Conservation (phyloP, 148 eudicot genomes). For the Camellia granthamiana region DNA sequence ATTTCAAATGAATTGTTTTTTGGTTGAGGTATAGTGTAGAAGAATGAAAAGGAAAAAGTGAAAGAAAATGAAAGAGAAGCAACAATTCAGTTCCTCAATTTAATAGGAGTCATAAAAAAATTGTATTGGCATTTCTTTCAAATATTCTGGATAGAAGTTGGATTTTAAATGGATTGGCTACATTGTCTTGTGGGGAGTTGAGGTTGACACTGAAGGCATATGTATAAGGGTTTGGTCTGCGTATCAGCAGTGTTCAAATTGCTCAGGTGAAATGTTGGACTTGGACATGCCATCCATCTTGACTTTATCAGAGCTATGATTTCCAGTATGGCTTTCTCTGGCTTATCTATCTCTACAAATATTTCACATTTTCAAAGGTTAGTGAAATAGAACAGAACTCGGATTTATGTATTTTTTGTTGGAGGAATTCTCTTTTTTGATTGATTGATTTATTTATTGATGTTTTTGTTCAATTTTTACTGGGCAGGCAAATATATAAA, state of each 20-base stretch:
- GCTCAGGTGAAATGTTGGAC: not conserved
- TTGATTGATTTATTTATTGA: no score
- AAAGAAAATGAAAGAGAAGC: not conserved
- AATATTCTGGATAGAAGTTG: not conserved
- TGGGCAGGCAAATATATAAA: no score
- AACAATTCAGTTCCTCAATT: not conserved
- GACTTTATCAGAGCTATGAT: no score
- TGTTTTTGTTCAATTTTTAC: no score
- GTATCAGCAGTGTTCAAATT: not conserved
- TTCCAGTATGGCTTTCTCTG: no score
- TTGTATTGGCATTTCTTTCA: not conserved
- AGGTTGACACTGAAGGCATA: constrained; percentile 7
- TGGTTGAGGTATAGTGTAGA: not conserved
- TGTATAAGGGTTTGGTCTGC: not conserved
- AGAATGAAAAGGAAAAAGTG: not conserved
- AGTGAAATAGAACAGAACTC: no score
- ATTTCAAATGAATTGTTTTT: not conserved
- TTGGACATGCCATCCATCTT: no score
- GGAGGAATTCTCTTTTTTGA: no score
- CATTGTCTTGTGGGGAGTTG: not conserved
- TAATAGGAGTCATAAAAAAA: not conserved
- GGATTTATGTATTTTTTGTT: no score
- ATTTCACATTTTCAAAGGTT: no score
- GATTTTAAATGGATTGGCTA: constrained; percentile 1
- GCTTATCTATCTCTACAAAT: no score